Evolutionary conservation across 176 grass and related monocot genomes (phyloP).

Genomic region (Themeda triandra): DNA sequence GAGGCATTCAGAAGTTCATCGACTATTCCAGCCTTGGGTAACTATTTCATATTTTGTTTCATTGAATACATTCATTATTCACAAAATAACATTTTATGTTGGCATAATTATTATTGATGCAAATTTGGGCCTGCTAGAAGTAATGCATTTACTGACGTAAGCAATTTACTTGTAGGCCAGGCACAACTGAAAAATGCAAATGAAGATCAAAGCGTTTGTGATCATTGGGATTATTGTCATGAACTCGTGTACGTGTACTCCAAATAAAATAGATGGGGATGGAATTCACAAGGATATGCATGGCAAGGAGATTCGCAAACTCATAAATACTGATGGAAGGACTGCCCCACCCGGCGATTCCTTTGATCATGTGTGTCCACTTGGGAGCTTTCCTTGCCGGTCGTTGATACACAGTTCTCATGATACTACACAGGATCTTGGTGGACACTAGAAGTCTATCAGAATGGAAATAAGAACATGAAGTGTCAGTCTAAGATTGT

Average conservation of each 20-base stretch:
- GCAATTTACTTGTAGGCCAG: neutral
- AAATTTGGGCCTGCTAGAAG: neutral
- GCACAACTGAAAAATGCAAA: neutral
- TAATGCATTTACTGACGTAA: neutral
- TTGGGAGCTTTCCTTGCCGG: slow-evolving; percentile 22
- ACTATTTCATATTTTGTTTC: neutral
- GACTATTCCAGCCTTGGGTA: neutral
- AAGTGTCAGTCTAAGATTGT: neutral
- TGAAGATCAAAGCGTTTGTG: neutral
- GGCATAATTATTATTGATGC: neutral
- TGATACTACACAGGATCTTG: neutral
- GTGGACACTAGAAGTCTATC: neutral
- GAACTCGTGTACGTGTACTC: neutral
- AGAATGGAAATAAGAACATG: neutral
- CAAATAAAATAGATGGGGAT: neutral
- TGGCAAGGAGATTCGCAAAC: neutral
- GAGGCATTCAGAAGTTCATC: neutral
- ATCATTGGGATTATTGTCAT: neutral
- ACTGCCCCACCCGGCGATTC: neutral
- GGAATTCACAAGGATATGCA: neutral
- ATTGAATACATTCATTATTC: neutral
- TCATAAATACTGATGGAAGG: slow-evolving; percentile 29
- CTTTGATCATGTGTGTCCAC: slow-evolving; percentile 25
- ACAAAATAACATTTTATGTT: neutral
- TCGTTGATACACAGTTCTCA: neutral